Evolutionary conservation across 441 rosid genomes (phyloP).

Genomic region (Corymbia citriodora): DNA sequence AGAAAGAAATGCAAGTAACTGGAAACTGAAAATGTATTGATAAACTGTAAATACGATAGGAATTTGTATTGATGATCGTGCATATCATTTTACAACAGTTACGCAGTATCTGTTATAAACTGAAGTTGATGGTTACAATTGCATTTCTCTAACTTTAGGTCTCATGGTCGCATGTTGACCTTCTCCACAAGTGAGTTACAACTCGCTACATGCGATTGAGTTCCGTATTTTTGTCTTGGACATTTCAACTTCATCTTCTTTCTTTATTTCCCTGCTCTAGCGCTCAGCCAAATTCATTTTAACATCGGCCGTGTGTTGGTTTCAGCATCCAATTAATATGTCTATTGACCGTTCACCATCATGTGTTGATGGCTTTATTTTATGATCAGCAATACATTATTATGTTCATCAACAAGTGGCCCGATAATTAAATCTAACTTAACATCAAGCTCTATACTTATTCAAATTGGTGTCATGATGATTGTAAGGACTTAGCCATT

Average conservation of each 20-base stretch:
- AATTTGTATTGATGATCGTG: background rate
- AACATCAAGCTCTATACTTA: background rate
- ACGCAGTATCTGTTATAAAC: background rate
- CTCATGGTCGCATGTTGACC: background rate
- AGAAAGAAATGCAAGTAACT: background rate
- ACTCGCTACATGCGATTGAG: background rate
- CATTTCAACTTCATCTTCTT: background rate
- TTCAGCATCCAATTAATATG: background rate
- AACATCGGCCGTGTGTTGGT: background rate
- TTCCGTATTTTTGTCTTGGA: background rate
- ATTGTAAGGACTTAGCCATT: background rate
- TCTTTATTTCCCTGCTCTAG: background rate
- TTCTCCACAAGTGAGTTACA: background rate
- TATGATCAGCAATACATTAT: background rate
- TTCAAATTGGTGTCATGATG: background rate
- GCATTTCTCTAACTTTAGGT: too few species aligned
- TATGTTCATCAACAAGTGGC: background rate
- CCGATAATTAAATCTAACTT: background rate
- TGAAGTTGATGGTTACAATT: too few species aligned
- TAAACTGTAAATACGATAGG: background rate
- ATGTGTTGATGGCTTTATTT: background rate
- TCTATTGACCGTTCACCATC: accelerated
- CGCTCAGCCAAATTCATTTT: background rate
- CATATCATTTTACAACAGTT: background rate
- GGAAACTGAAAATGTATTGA: background rate